These are phyloP conservation scores for Umbilicus rupestris DNA, from an alignment of 164 flowering plant genomes.

Conservation along the genomic window DNA sequence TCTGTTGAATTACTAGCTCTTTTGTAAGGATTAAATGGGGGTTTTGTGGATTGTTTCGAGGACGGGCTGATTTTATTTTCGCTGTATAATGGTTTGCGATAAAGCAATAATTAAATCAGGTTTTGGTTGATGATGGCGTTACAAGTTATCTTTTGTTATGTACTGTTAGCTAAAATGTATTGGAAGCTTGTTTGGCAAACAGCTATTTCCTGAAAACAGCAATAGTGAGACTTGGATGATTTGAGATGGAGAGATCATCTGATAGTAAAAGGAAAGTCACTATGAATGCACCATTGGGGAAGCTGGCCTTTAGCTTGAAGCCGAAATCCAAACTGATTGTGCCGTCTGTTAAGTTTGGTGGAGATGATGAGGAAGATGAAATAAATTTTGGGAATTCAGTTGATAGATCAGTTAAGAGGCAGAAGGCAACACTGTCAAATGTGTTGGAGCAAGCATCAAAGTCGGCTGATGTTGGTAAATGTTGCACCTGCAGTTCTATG, in stretches of 20 bases:
- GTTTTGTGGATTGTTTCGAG: no score
- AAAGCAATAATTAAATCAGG: not conserved
- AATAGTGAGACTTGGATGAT: not conserved
- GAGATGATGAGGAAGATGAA: constrained; percentile 67
- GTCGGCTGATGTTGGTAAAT: constrained; percentile 52
- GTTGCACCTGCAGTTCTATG: not conserved
- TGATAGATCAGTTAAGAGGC: constrained; percentile 50
- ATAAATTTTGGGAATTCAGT: constrained; percentile 26
- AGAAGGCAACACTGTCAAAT: constrained; percentile 42
- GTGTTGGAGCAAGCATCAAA: constrained; percentile 25
- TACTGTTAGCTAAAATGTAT: not conserved
- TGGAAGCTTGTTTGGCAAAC: constrained; percentile 1
- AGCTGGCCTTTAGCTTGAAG: constrained; percentile 97
- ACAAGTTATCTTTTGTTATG: not conserved
- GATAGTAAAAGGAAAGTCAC: constrained; percentile 29
- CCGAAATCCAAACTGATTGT: constrained; percentile 81
- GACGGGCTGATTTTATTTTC: no score
- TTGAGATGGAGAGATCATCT: constrained; percentile 5
- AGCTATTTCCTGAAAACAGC: not conserved
- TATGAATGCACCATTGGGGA: constrained; percentile 45
- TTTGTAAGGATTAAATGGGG: no score
- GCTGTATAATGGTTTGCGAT: no score
- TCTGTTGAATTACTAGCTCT: no score
- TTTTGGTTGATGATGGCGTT: not conserved
- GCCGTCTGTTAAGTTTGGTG: constrained; percentile 66